A percentile compares a stretch with the other conserved stretches of the same genome.
Evolutionary conservation across 1,284 basidiomycete genomes (phyloP).

Genomic region (Puccinia hordei): DNA sequence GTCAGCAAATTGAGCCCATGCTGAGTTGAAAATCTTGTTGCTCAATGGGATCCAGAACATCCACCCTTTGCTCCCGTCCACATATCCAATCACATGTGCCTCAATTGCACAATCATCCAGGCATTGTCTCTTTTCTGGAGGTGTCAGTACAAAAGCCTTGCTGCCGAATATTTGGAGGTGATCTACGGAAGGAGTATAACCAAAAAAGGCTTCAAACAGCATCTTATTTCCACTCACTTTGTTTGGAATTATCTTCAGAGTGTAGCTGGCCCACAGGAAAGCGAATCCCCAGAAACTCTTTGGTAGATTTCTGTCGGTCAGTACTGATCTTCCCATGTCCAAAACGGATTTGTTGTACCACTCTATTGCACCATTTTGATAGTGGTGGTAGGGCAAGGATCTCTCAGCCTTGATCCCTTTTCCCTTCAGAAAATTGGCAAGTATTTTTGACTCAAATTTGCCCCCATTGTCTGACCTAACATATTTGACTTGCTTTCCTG

Average conservation of each 20-base stretch:
- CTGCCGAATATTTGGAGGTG: not conserved
- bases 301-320: not conserved
- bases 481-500: conserved; percentile 6
- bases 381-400: conserved; percentile 23
- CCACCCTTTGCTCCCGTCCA: conserved; percentile 7
- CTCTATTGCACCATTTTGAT: conserved; percentile 30
- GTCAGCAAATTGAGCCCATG: conserved; percentile 11
- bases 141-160: not conserved
- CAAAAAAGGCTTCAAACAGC: conserved; percentile 15
- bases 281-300: conserved; percentile 17
- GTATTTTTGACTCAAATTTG: conserved; percentile 1
- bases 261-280: not conserved
- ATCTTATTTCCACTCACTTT: not conserved
- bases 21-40: not conserved
- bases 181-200: not conserved
- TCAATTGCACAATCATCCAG: conserved; percentile 1
- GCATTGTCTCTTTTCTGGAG: not conserved
- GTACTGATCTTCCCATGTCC: conserved; percentile 9
- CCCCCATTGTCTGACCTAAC: conserved; percentile 28
- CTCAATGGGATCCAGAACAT: not conserved
- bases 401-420: conserved; percentile 24
- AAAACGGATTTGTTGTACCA: not conserved
- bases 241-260: conserved; percentile 16
- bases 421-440: not conserved
- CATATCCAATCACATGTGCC: not conserved